Evolutionary conservation across 202 grass and related monocot species (phyloP), one percentile per base, ranked within the genome.

Genomic region (Tripidium arundinaceum): DNA sequence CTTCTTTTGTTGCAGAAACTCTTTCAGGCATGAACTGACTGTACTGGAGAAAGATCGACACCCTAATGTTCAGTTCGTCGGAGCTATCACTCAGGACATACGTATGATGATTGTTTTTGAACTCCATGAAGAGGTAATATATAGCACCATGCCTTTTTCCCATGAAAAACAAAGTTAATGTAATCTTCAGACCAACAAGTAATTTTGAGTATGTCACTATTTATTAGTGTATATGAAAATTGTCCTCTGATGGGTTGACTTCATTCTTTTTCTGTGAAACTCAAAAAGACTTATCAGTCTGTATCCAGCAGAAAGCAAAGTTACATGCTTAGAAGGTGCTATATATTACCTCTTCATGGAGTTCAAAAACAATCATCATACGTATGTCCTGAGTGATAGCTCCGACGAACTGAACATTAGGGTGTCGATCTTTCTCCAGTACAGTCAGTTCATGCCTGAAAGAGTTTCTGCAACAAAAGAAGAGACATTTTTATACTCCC

Each of bases 391-490:
- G 29, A 31, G 29, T 31, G 29, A 31, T 3, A 31, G 29, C 29
- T 31, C 29, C 29, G 29, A 31, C 29, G 29, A 31, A 31, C 29
- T 31, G 29, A 31, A 31, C 29, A 31, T 2, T 31, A 31, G 1
- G 3, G 29, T 31, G 29, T 31, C 29, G 29, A 31, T 2, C 29
- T 3, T 31, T 31, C 29, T 31, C 29, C 3, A 31, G 29, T 31
- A 31, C 29, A 31, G 86, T 90, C 79, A 98, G 63, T 64, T 98
- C 94, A 31, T 94, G 70, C 86, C 86, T 94, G 83, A 97, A 97
- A 80, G 94, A 69, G 72, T 87, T 90, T 85, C 94, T 97, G 83
- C 19, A 77, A 43, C 71, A 72, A 59, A 85, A 46, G 10, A 79
- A 28, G 4, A 68, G 43, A 0, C 0, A 4, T 21, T 45, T 42